phyloP scores from a whole-genome alignment of 2,329 filamentous ascomycete species.

The Fusarium nisikadoi region DNA sequence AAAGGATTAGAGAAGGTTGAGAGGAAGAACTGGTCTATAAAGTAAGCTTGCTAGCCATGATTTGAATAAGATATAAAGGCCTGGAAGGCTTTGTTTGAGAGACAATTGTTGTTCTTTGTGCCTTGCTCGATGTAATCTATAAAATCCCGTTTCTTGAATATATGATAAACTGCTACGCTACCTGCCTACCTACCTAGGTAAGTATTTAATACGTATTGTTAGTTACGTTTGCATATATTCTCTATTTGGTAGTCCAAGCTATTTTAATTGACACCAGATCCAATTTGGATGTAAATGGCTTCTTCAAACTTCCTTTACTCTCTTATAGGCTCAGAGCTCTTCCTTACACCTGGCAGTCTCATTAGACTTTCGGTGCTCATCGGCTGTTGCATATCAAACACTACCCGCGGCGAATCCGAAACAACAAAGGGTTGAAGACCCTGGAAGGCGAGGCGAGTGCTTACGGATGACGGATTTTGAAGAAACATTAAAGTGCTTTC shows the following conservation, averaged over 20 bases:
- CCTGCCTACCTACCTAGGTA: not conserved
- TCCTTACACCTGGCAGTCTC: not conserved
- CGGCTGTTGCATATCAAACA: constrained; percentile 29
- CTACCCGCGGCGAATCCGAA: constrained; percentile 31
- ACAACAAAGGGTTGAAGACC: constrained; percentile 16
- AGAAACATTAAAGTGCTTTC: constrained; percentile 6
- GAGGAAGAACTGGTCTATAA: constrained; percentile 31
- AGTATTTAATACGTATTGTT: not conserved
- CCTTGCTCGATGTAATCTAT: not conserved
- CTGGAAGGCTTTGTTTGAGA: constrained; percentile 19
- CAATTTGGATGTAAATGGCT: not conserved
- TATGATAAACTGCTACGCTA: not conserved
- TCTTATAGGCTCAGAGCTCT: not conserved
- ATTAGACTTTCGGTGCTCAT: constrained; percentile 18
- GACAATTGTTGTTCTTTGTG: not conserved
- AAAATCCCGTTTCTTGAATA: not conserved
- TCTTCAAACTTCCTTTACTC: not conserved
- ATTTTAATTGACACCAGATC: not conserved
- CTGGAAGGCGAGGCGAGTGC: constrained; percentile 6
- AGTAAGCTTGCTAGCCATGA: constrained; percentile 32
- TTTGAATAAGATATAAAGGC: constrained; percentile 37
- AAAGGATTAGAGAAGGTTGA: not conserved
- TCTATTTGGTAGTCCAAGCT: not conserved
- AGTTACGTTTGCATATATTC: not conserved
- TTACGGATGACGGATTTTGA: not conserved